Base-by-base conservation (phyloP, 139 green algal species). In the Zygnema cylindricum region DNA sequence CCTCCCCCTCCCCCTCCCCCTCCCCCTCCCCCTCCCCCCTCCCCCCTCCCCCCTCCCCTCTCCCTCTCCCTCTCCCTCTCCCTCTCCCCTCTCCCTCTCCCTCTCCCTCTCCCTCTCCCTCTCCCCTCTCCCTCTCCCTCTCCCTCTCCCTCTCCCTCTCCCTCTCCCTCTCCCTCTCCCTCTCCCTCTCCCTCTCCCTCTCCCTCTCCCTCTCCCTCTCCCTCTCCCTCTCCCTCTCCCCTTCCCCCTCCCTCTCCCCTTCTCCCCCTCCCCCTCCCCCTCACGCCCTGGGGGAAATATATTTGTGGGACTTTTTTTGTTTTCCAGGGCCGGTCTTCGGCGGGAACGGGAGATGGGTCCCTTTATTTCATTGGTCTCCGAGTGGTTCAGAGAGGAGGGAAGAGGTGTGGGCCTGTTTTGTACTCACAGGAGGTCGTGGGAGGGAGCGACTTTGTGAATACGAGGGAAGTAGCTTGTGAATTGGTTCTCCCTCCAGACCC, bases 371-470 rank as follows among this genome's bases (percentile, higher is more conserved):
- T 89, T 49, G 84, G 84, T 11, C 63, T 89, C 2, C n/a, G 84
- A 49, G 84, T 89, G 75, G 76, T 89, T 22, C 43, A 88, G 75
- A 21, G 77, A 2, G 36, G 36, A 2, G 84, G 84, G n/a, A 69
- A 11, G 40, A 7, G 30, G 11, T 36, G 25, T 35, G 25, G 77
- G 33, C 25, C 25, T 35, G 77, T 49, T 2, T 21, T 89, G 2
- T 89, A 89, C 22, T 3, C 33, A 3, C 16, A 2, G 32, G 77
- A 89, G 39, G 32, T 35, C 11, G 36, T 87, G 25, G 84, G 84
- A 22, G 39, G 32, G 25, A 69, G 32, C 30, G 73, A 89, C 32
- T 89, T 89, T 89, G 84, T 89, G 49, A 89, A 89, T 16, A 89
- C 3, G 11, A 49, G 84, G 3, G 84, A 89, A 76, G 84, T 89